phyloP scores from a whole-genome alignment of 2,329 filamentous ascomycete genomes.

The Nemania serpens region DNA sequence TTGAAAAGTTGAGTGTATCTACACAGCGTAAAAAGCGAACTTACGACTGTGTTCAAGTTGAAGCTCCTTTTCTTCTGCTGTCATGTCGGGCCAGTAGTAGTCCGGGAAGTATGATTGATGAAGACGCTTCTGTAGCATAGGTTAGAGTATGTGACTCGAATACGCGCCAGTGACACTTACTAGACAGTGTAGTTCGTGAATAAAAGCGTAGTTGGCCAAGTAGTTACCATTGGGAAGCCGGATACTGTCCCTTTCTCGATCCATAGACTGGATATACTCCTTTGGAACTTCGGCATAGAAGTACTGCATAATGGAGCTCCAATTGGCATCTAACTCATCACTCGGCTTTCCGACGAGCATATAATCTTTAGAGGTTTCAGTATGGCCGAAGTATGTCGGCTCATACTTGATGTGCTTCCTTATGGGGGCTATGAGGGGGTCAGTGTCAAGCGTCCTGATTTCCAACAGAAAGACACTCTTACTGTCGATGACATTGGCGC shows the following conservation, averaged over 20 bases:
- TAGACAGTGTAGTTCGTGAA: conserved; percentile 32
- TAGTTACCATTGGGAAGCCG: conserved; percentile 33
- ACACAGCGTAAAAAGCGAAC: background rate
- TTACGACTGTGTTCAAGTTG: conserved; percentile 33
- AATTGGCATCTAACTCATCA: conserved; percentile 29
- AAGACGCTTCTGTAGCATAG: conserved; percentile 28
- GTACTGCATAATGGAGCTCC: conserved; percentile 33
- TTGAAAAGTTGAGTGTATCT: no score
- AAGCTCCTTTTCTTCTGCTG: conserved; percentile 31
- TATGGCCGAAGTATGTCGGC: conserved; percentile 29
- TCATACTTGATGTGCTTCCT: conserved; percentile 30
- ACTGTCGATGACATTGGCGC: conserved; percentile 34
- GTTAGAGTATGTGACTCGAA: background rate
- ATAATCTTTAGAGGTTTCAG: conserved; percentile 29
- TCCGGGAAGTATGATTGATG: conserved; percentile 35
- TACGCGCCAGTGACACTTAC: conserved; percentile 10
- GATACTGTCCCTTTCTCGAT: conserved; percentile 31
- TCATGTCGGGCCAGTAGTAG: conserved; percentile 33
- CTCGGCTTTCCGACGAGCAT: conserved; percentile 29
- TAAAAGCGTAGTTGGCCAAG: conserved; percentile 34
- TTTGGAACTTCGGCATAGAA: conserved; percentile 33
- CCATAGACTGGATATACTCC: conserved; percentile 32
- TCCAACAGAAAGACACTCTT: background rate
- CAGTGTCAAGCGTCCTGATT: background rate
- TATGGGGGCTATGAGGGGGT: conserved; percentile 20